These are phyloP conservation scores for Polygonum maritimum DNA, from an alignment of 148 eudicot genomes.

Conservation along the genomic window DNA sequence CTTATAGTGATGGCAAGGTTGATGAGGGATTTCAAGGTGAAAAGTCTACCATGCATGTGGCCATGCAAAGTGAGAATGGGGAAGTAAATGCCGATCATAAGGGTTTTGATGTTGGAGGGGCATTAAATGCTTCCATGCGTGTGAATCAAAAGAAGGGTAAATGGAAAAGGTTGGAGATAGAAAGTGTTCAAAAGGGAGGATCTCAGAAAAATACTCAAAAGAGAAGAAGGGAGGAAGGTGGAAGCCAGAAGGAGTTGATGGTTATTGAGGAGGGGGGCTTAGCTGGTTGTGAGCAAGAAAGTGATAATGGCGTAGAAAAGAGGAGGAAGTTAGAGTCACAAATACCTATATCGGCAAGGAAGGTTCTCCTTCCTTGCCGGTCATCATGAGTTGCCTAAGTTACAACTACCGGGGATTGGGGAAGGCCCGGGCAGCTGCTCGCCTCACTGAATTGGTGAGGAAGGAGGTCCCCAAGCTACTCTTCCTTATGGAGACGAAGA, in stretches of 20 bases:
- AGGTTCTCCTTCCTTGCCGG: background rate
- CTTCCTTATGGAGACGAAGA: background rate
- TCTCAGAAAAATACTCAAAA: too few species aligned
- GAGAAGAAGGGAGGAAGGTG: background rate
- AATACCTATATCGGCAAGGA: background rate
- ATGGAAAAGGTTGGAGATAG: too few species aligned
- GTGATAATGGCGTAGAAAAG: background rate
- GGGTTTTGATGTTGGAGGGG: too few species aligned
- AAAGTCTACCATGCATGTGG: too few species aligned
- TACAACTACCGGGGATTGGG: background rate
- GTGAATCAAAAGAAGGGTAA: too few species aligned
- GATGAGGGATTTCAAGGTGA: too few species aligned
- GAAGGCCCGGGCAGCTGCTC: background rate
- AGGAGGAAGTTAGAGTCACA: background rate
- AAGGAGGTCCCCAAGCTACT: background rate
- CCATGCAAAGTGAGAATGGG: too few species aligned
- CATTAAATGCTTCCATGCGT: too few species aligned
- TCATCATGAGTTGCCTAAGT: background rate
- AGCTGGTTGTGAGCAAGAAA: background rate
- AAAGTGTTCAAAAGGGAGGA: too few species aligned
- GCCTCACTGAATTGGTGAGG: background rate
- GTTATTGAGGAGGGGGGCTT: background rate
- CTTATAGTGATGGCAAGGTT: too few species aligned
- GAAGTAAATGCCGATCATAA: too few species aligned
- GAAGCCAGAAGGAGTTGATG: background rate